Base-by-base conservation (phyloP, 352 stramenopile species). In the Thraustochytrium aureum region DNA sequence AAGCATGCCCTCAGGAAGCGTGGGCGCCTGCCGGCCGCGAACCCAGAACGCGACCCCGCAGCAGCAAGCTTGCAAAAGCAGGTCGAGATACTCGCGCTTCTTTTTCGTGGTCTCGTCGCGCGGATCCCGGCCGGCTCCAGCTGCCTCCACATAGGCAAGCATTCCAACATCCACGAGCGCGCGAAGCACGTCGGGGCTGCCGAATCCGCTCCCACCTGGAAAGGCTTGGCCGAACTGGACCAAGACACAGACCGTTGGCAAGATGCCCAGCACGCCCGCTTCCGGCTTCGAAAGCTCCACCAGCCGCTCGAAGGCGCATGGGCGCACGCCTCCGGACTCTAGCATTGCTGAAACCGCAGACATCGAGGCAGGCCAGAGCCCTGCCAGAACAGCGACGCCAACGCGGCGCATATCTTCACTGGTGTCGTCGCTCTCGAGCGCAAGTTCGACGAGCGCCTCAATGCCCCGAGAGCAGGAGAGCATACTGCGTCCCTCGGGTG, bases 61-160 rank as follows among this genome's bases (percentile, higher is more conserved):
- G 56, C 56, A 64, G 56, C 56, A 64, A n/a, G 26, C 35, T n/a
- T 64, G 56, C 56, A 64, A 26, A 10, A 64, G 56, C 26, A 64
- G 10, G 56, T 64, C 56, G 14, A 64, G 26, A 26, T 64, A 64
- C 10, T 14, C 56, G 26, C 26, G 26, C 17, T 56, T 56, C 26
- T 56, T 56, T 26, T 56, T 56, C 17, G 17, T 26, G 17, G 47
- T 26, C 47, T 56, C 26, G 47, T 26, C 47, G 17, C 47, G 17
- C n/a, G n/a, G 43, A 52, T 52, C 10, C 43, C 10, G 43, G 43
- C 43, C 10, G 10, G 10, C 43, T 22, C 22, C 22, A 20, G 43
- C 43, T 26, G n/a, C 56, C 56, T 64, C 10, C 10, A 10, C 17
- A 64, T 26, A 26, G 10, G 56, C 56, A 7, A 64, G 56, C 10